Evolutionary conservation across 169 alveolate species (phyloP).

Genomic region (Cardiosporidium cionae): DNA sequence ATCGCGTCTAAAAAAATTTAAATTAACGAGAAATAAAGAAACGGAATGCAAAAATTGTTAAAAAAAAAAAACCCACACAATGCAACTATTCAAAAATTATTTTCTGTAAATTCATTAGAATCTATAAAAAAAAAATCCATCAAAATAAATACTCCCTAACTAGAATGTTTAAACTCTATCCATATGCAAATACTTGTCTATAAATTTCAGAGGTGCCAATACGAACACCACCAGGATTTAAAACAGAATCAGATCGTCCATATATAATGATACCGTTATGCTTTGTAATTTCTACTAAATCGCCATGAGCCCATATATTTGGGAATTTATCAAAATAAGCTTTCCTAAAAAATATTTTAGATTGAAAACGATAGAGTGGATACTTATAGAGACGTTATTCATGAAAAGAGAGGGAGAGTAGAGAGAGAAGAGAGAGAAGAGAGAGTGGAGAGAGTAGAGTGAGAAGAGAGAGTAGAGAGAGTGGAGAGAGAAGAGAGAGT

Average conservation of each 20-base stretch:
- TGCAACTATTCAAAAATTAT: too few species aligned
- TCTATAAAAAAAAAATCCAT: too few species aligned
- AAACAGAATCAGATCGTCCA: slow-evolving; percentile 22
- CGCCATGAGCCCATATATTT: slow-evolving; percentile 12
- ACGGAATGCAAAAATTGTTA: too few species aligned
- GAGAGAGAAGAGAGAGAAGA: background rate
- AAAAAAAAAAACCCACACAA: too few species aligned
- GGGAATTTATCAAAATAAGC: background rate
- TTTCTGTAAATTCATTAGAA: too few species aligned
- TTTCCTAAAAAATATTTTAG: too few species aligned
- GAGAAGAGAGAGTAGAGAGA: background rate
- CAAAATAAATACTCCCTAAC: too few species aligned
- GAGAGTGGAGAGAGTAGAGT: background rate
- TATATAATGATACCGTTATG: slow-evolving; percentile 1
- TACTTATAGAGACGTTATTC: background rate
- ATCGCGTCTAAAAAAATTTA: too few species aligned
- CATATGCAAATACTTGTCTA: too few species aligned
- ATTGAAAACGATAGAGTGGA: background rate
- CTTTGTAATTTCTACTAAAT: background rate
- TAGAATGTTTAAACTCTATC: too few species aligned
- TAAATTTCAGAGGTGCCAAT: slow-evolving; percentile 27
- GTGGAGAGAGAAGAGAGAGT: too few species aligned
- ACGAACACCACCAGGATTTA: slow-evolving; percentile 31
- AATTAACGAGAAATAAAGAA: too few species aligned
- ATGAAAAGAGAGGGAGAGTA: background rate